A percentile compares a stretch with the other conserved stretches of the same genome.
phyloP scores from a whole-genome alignment of 768 basidiomycete species.

The Strobilomyces dryophilus region DNA sequence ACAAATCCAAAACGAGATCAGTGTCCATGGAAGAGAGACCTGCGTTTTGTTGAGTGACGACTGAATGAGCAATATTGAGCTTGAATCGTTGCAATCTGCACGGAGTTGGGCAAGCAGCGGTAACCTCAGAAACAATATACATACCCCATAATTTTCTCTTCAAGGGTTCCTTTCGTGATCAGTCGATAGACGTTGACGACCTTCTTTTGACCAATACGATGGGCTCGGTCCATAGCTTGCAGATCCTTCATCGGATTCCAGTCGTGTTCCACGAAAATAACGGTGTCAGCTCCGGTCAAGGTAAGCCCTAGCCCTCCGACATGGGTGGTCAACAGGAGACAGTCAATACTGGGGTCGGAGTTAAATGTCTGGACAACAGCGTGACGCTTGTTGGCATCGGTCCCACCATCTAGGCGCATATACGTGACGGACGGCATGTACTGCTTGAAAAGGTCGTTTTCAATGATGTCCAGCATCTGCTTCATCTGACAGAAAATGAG shows the following conservation, averaged over 20 bases:
- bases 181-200: slow-evolving; percentile 98
- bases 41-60: slow-evolving; percentile 96
- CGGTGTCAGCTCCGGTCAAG: slow-evolving; percentile 96
- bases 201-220: slow-evolving; percentile 97
- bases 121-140: slow-evolving; percentile 21
- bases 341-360: slow-evolving; percentile 94
- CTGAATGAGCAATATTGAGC: slow-evolving; percentile 93
- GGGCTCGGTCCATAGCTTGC: slow-evolving; percentile 99
- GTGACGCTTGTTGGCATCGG: slow-evolving; percentile 91
- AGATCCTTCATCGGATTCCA: slow-evolving; percentile 99
- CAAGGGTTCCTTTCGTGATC: slow-evolving; percentile 93
- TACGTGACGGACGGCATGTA: slow-evolving; percentile 96
- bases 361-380: slow-evolving; percentile 99
- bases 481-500: slow-evolving; percentile 99
- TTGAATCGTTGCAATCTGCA: slow-evolving; percentile 95
- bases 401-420: slow-evolving; percentile 95
- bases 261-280: slow-evolving; percentile 99
- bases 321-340: slow-evolving; percentile 90
- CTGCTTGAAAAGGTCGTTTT: slow-evolving; percentile 84
- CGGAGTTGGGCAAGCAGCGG: slow-evolving; percentile 4
- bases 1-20: slow-evolving; percentile 92
- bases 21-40: slow-evolving; percentile 96
- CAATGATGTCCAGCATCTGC: slow-evolving; percentile 97
- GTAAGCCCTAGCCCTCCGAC: slow-evolving; percentile 96
- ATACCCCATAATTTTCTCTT: slow-evolving; percentile 99